Conservation (phyloP, 495 filamentous ascomycete species). For the Penicillium roqueforti region DNA sequence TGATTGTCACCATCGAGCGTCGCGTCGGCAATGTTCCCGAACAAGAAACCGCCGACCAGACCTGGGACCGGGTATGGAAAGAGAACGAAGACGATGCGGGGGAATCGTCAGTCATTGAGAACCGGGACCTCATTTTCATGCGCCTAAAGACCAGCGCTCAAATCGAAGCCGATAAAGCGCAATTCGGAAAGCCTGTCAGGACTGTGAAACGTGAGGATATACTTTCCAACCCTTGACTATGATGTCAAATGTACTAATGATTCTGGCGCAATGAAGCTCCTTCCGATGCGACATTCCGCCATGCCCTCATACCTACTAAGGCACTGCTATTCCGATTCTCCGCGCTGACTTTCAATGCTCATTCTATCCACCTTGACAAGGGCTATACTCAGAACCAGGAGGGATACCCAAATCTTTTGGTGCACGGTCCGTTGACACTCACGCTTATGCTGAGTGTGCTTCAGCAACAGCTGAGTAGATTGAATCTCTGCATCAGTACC, state of each 20-base stretch:
- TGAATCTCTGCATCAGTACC: constrained; percentile 29
- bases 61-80: constrained; percentile 42
- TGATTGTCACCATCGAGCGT: constrained; percentile 56
- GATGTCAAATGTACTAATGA: constrained; percentile 16
- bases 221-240: constrained; percentile 4
- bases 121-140: constrained; percentile 60
- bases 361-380: constrained; percentile 78
- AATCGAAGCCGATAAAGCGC: constrained; percentile 25
- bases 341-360: constrained; percentile 81
- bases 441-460: constrained; percentile 67
- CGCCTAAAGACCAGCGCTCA: constrained; percentile 38
- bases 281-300: constrained; percentile 51
- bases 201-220: constrained; percentile 36
- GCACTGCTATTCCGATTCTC: constrained; percentile 78
- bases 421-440: constrained; percentile 83
- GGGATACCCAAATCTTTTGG: constrained; percentile 67
- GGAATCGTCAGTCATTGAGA: constrained; percentile 45
- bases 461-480: constrained; percentile 39
- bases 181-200: constrained; percentile 26
- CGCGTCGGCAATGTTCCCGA: constrained; percentile 39
- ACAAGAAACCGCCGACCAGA: constrained; percentile 30
- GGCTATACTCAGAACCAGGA: constrained; percentile 65
- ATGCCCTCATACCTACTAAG: constrained; percentile 57
- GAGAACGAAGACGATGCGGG: constrained; percentile 35
- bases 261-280: constrained; percentile 27